Evolutionary conservation across 108 stramenopile genomes (phyloP).

Genomic region (Skeletonema menzelii): DNA sequence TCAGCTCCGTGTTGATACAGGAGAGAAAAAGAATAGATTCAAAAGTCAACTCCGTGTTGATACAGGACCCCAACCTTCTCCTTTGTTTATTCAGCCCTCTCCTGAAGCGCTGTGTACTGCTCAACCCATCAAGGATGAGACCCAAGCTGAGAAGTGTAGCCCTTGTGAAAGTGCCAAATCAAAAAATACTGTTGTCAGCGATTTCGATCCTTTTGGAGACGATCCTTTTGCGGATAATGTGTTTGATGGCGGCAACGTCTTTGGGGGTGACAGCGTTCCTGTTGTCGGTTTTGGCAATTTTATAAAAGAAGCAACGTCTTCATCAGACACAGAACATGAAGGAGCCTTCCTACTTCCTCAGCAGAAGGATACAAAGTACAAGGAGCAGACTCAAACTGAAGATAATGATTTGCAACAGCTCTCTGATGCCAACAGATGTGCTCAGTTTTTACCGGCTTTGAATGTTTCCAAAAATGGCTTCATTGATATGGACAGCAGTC

Average conservation of each 20-base stretch:
- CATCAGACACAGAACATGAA: not conserved
- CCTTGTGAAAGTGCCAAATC: not conserved
- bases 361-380: conserved; percentile 6
- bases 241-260: not conserved
- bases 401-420: conserved; percentile 1
- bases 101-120: not conserved
- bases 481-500: conserved; percentile 1
- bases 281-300: not conserved
- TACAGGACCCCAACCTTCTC: not conserved
- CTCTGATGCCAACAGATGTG: conserved; percentile 21
- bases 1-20: not conserved
- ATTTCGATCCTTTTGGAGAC: not conserved
- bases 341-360: not conserved
- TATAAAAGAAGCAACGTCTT: not conserved
- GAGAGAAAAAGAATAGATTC: not conserved
- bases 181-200: not conserved
- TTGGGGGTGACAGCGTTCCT: not conserved
- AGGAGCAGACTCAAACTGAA: not conserved
- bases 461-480: conserved; percentile 27
- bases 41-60: not conserved
- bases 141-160: not conserved
- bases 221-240: not conserved
- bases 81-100: not conserved
- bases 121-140: not conserved
- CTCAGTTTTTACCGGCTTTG: conserved; percentile 39